These are phyloP conservation scores for Scedosporium boydii DNA, from an alignment of 2,329 filamentous ascomycete species.

Conservation along the genomic window DNA sequence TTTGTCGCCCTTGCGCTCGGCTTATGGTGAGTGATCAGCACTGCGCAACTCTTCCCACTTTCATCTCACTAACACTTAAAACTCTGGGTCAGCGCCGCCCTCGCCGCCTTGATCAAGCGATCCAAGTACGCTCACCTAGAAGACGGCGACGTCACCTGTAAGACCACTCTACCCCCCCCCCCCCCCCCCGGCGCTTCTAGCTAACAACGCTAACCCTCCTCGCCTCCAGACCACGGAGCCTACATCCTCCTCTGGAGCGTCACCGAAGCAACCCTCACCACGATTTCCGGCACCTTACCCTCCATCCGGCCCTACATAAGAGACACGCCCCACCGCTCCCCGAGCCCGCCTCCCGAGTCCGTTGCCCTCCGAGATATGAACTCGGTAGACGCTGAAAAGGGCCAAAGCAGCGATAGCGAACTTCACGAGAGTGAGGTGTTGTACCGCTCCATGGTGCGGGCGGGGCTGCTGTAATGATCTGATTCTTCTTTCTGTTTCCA, in stretches of 20 bases:
- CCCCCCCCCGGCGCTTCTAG: neutral
- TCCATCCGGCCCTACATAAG: neutral
- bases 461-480: neutral
- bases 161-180: neutral
- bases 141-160: slow-evolving; percentile 3
- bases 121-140: neutral
- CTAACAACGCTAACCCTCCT: neutral
- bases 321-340: neutral
- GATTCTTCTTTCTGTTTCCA: neutral
- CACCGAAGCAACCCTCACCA: neutral
- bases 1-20: neutral
- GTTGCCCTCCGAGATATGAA: neutral
- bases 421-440: neutral
- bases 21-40: neutral
- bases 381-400: neutral
- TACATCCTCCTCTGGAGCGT: slow-evolving; percentile 1
- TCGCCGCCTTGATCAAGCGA: neutral
- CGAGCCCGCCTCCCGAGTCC: neutral
- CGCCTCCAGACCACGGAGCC: slow-evolving; percentile 13
- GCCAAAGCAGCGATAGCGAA: neutral
- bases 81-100: neutral
- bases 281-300: neutral
- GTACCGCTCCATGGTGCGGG: slow-evolving; percentile 4
- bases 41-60: too few relatives aligned
- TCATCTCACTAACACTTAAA: neutral